Percentiles rank a stretch among this genome's conserved stretches.
Conservation (phyloP, 192 early-diverging fungal species). For the Chytriomyces sp. region DNA sequence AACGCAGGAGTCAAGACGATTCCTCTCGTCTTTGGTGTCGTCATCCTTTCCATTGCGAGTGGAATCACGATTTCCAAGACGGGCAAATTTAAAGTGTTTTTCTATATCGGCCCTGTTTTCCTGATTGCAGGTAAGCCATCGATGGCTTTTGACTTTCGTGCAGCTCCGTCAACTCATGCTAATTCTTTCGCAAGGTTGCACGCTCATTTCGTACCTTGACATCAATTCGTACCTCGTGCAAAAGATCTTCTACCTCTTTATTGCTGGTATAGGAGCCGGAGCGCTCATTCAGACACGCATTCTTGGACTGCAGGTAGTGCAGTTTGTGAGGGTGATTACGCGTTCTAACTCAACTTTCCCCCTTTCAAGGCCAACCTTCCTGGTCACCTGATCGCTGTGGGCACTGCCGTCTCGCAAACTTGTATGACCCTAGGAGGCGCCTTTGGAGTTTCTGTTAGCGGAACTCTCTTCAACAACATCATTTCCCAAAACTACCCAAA, state of each 20-base stretch:
- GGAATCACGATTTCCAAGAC: conserved; percentile 18
- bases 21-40: conserved; percentile 77
- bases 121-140: neutral
- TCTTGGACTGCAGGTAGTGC: conserved; percentile 72
- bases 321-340: no score
- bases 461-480: conserved; percentile 65
- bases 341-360: no score
- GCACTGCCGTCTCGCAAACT: conserved; percentile 69
- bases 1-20: conserved; percentile 73
- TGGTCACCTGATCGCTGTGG: conserved; percentile 68
- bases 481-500: conserved; percentile 62
- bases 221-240: conserved; percentile 45
- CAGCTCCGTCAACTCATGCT: conserved; percentile 62
- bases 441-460: conserved; percentile 67
- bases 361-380: no score
- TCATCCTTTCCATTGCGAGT: conserved; percentile 38
- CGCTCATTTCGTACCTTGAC: conserved; percentile 66
- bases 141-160: conserved; percentile 63
- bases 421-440: conserved; percentile 64
- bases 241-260: conserved; percentile 65
- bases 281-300: conserved; percentile 72
- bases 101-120: neutral
- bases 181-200: conserved; percentile 53
- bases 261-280: conserved; percentile 78
- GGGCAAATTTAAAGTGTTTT: neutral